Base-by-base conservation (phyloP, 108 stramenopile species). In the Cyclotella kingstonii region DNA sequence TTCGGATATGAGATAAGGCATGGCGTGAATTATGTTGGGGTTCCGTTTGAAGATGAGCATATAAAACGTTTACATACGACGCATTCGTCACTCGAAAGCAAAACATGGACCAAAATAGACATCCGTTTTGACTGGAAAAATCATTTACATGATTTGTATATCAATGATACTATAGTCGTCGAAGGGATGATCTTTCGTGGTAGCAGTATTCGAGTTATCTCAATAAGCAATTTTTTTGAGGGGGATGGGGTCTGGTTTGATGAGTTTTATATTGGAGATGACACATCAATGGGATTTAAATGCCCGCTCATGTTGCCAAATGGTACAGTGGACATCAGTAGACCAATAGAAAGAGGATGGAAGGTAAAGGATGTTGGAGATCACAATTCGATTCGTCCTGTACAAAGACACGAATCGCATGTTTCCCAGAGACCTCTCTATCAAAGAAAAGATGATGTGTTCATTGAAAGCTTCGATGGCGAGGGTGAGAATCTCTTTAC, bases 81-180 rank as follows among this genome's bases (percentile, higher is more conserved):
- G 28, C 31, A 34, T 8, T 18, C 62, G 3, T 28, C 29, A 0
- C 26, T 55, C 29, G 22, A 58, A 26, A 54, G 50, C 40, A 66
- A 60, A 23, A 54, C 47, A n/a, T 94, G 92, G 92, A 87, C 87
- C 54, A 94, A 94, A 66, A 77, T 94, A 19, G 93, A 94, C 53
- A 77, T 94, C 36, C 54, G 64, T 21, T 58, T 94, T 15, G 61
- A 84, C 38, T 94, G 93, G 93, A 54, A 72, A 18, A 28, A 34
- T 18, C 65, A 44, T 36, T 59, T 54, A 10, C 91, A 90, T 65
- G 46, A 63, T 31, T 26, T 91, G 12, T 77, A 60, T 4, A 45
- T 94, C 21, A 77, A 94, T 49, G 89, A 87, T 42, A 56, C 77
- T 49, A 47, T 54, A 14, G 4, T 68, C 18, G 80, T 78, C 2